Conservation (phyloP, 192 early-diverging fungal species). For the Haplosporangium gracile region DNA sequence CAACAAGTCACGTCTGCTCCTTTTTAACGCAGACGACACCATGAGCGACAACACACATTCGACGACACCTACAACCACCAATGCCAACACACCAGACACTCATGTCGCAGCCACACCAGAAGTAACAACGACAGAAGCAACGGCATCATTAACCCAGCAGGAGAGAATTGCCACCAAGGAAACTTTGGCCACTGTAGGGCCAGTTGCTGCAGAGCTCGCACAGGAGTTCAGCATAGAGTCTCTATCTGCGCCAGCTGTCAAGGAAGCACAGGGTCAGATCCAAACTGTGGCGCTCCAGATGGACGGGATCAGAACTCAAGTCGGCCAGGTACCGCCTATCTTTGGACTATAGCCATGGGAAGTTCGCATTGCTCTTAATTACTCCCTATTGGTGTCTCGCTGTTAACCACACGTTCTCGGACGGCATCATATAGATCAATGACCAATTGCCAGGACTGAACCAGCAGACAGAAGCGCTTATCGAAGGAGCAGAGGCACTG, state of each 20-base stretch:
- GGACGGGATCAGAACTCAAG: slow-evolving; percentile 32
- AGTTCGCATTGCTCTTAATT: neutral
- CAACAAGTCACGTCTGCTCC: neutral
- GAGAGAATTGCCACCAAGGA: neutral
- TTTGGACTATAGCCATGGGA: neutral
- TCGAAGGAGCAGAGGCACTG: slow-evolving; percentile 30
- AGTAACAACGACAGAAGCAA: neutral
- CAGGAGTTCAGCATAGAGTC: slow-evolving; percentile 44
- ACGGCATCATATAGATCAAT: slow-evolving; percentile 15
- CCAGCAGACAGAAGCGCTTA: slow-evolving; percentile 23
- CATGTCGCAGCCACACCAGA: neutral
- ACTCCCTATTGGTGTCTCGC: no score
- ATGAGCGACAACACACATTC: neutral
- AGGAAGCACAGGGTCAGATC: slow-evolving; percentile 35
- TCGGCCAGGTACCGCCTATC: slow-evolving; percentile 21
- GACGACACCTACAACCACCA: neutral
- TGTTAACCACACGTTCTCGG: neutral
- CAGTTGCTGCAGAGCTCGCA: slow-evolving; percentile 28
- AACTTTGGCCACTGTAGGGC: neutral
- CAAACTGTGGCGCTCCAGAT: slow-evolving; percentile 54
- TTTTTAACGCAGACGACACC: neutral
- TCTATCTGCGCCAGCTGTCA: slow-evolving; percentile 30
- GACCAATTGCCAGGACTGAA: slow-evolving; percentile 22
- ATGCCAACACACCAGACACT: neutral
- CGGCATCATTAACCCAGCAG: neutral